phyloP scores from a whole-genome alignment of 2,329 filamentous ascomycete species.

The Epichloe uncinata region DNA sequence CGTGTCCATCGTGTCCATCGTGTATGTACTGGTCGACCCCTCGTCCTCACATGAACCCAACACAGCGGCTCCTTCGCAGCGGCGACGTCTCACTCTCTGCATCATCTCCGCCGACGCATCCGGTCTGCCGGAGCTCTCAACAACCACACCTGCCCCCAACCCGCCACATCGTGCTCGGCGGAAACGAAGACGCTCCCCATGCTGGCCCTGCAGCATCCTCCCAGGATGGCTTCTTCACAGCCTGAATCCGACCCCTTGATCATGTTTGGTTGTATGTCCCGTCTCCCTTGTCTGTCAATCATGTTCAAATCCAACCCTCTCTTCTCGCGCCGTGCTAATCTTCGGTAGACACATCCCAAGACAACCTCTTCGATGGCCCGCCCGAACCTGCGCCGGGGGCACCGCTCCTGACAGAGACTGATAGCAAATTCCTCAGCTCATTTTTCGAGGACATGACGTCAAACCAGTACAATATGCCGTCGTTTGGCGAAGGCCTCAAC shows the following conservation, averaged over 20 bases:
- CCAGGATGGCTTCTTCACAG: conserved; percentile 47
- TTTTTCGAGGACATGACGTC: conserved; percentile 44
- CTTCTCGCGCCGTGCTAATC: conserved; percentile 1
- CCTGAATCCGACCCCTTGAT: conserved; percentile 37
- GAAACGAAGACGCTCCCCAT: conserved; percentile 33
- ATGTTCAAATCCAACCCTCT: not conserved
- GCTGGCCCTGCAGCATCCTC: conserved; percentile 39
- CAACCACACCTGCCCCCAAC: not conserved
- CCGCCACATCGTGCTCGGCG: conserved; percentile 1
- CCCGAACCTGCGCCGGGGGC: conserved; percentile 52
- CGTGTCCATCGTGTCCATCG: too few relatives aligned
- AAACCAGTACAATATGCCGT: conserved; percentile 34
- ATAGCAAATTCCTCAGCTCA: conserved; percentile 42
- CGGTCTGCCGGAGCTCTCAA: not conserved
- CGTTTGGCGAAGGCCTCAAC: conserved; percentile 37
- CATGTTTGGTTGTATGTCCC: conserved; percentile 54
- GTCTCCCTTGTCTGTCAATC: not conserved
- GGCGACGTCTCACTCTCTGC: not conserved
- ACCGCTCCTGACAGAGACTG: conserved; percentile 50
- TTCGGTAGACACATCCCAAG: conserved; percentile 28
- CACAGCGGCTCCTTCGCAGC: not conserved
- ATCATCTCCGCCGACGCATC: not conserved
- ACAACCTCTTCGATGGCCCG: conserved; percentile 33
- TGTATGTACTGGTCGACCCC: too few relatives aligned
- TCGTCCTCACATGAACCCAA: not conserved